Conservation (phyloP, 352 stramenopile species). For the Phytophthora aleatoria region DNA sequence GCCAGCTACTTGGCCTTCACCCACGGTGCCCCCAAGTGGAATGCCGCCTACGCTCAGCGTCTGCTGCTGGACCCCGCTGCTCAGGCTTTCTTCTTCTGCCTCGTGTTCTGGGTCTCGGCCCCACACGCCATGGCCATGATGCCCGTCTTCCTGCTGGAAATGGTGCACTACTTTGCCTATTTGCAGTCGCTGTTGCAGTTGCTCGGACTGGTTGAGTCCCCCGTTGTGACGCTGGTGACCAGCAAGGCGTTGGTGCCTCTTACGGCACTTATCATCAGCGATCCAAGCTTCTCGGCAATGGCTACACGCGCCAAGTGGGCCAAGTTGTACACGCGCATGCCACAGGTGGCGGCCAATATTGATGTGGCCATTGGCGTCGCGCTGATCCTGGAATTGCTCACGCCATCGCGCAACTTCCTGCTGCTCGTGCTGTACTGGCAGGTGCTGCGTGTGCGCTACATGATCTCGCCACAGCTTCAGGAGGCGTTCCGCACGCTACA, state of each 20-base stretch:
- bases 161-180: conserved; percentile 80
- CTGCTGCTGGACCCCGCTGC: conserved; percentile 82
- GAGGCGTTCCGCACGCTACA: conserved; percentile 82
- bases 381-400: conserved; percentile 84
- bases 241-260: conserved; percentile 62
- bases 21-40: conserved; percentile 73
- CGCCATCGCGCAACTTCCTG: conserved; percentile 85
- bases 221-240: conserved; percentile 50
- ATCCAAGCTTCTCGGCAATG: conserved; percentile 61
- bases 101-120: conserved; percentile 84
- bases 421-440: conserved; percentile 91
- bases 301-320: conserved; percentile 74
- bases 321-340: conserved; percentile 81
- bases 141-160: conserved; percentile 80
- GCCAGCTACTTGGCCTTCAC: conserved; percentile 81
- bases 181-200: conserved; percentile 60
- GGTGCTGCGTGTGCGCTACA: conserved; percentile 90
- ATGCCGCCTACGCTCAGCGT: conserved; percentile 78
- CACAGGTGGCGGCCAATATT: conserved; percentile 75
- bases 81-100: conserved; percentile 85
- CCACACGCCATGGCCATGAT: conserved; percentile 81
- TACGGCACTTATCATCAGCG: conserved; percentile 61
- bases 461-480: conserved; percentile 88
- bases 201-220: conserved; percentile 45
- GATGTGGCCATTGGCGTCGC: conserved; percentile 85